Conservation (phyloP, 345 rosid genomes). For the Microthlaspi erraticum region DNA sequence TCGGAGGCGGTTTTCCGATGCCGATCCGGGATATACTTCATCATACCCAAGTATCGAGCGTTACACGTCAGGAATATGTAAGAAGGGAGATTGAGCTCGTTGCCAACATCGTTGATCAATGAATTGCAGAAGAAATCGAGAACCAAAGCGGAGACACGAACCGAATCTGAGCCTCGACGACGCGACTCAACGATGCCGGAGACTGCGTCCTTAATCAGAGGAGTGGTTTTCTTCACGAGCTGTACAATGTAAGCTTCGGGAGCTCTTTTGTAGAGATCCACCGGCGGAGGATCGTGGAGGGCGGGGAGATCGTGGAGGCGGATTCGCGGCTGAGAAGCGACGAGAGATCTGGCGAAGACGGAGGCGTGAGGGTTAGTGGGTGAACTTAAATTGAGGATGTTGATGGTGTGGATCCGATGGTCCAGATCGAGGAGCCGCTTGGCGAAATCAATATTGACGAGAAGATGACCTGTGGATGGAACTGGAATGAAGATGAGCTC, state of each 20-base stretch:
- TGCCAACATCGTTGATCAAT: slow-evolving; percentile 46
- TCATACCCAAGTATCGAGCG: slow-evolving; percentile 49
- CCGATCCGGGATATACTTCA: slow-evolving; percentile 45
- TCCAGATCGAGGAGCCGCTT: slow-evolving; percentile 48
- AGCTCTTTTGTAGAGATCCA: slow-evolving; percentile 38
- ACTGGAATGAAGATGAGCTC: slow-evolving; percentile 44
- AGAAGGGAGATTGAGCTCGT: slow-evolving; percentile 49
- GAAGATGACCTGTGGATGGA: slow-evolving; percentile 53
- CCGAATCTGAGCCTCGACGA: slow-evolving; percentile 34
- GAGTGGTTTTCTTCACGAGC: slow-evolving; percentile 26
- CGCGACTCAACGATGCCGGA: slow-evolving; percentile 21
- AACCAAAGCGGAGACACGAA: slow-evolving; percentile 48
- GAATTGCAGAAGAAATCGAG: slow-evolving; percentile 56
- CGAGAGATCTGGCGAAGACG: slow-evolving; percentile 41
- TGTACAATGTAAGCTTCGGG: slow-evolving; percentile 37
- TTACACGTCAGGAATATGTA: slow-evolving; percentile 53
- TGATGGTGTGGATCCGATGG: slow-evolving; percentile 47
- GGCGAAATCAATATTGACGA: slow-evolving; percentile 57
- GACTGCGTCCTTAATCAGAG: slow-evolving; percentile 22
- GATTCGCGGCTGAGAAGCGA: slow-evolving; percentile 42
- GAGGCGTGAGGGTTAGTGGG: slow-evolving; percentile 38
- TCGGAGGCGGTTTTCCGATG: slow-evolving; percentile 38
- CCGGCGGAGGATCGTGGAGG: slow-evolving; percentile 33
- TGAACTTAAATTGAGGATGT: slow-evolving; percentile 27
- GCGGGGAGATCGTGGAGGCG: slow-evolving; percentile 35